phyloP scores from a whole-genome alignment of 2,329 filamentous ascomycete genomes.

The Hymenoscyphus fructigenus region DNA sequence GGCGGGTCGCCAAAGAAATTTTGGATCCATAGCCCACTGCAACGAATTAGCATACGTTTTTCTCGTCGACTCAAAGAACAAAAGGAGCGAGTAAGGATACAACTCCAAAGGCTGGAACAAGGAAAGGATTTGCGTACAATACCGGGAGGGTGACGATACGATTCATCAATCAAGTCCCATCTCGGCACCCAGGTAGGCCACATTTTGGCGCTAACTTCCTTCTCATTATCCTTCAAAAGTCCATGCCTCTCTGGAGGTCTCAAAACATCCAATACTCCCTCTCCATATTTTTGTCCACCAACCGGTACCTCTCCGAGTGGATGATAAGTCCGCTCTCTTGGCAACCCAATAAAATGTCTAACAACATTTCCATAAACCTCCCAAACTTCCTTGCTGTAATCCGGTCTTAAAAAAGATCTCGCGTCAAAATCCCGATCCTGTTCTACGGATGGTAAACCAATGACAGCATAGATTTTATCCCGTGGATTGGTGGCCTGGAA shows the following conservation, averaged over 20 bases:
- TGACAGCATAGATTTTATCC: constrained; percentile 5
- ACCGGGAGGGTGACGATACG: constrained; percentile 3
- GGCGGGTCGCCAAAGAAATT: background rate
- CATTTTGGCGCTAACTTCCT: background rate
- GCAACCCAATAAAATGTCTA: constrained; percentile 1
- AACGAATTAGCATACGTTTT: no score
- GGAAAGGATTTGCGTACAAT: no score
- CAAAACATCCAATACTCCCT: constrained; percentile 9
- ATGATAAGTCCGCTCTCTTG: background rate
- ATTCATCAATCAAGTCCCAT: constrained; percentile 2
- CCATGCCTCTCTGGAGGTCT: background rate
- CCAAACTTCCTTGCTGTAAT: constrained; percentile 4
- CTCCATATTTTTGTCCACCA: constrained; percentile 5
- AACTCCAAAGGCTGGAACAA: no score
- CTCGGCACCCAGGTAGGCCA: constrained; percentile 7
- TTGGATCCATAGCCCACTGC: constrained; percentile 1
- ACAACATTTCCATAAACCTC: constrained; percentile 5
- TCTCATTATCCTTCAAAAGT: background rate
- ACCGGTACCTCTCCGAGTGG: background rate
- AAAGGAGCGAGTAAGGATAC: no score
- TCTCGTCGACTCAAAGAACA: no score
- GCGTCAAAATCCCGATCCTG: background rate
- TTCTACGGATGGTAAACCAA: background rate
- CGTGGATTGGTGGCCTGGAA: constrained; percentile 1
- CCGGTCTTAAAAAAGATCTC: background rate